These are phyloP conservation scores for Fusarium sp. DNA, from an alignment of 2,329 filamentous ascomycete species.

Conservation along the genomic window DNA sequence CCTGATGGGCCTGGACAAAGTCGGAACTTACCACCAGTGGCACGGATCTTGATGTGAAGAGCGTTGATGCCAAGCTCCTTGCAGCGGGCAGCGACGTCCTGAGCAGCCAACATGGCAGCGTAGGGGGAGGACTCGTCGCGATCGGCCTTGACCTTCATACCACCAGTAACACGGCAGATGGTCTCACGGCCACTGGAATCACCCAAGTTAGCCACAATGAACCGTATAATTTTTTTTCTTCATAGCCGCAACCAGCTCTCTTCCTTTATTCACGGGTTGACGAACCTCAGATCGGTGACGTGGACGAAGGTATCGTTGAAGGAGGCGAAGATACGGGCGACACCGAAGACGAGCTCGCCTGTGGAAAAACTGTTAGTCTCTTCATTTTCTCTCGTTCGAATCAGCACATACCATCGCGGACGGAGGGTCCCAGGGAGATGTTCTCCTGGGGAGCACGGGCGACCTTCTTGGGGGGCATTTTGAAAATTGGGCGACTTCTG, in stretches of 20 bases:
- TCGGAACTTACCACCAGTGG: slow-evolving; percentile 85
- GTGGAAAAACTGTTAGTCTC: slow-evolving; percentile 31
- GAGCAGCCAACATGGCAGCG: slow-evolving; percentile 99
- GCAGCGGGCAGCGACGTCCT: slow-evolving; percentile 93
- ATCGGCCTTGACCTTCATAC: slow-evolving; percentile 99
- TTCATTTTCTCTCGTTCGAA: background rate
- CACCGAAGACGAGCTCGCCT: slow-evolving; percentile 98
- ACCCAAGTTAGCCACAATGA: slow-evolving; percentile 54
- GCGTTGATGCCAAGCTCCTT: slow-evolving; percentile 83
- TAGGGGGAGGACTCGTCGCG: slow-evolving; percentile 99
- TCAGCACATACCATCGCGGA: slow-evolving; percentile 82
- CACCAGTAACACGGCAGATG: slow-evolving; percentile 99
- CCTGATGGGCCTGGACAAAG: background rate
- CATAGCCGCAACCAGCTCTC: slow-evolving; percentile 15
- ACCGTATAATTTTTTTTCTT: slow-evolving; percentile 31
- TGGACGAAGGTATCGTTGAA: slow-evolving; percentile 97
- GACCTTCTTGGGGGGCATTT: slow-evolving; percentile 96
- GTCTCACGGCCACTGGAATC: slow-evolving; percentile 97
- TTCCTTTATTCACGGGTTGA: slow-evolving; percentile 48
- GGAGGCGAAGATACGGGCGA: slow-evolving; percentile 95
- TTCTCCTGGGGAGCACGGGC: slow-evolving; percentile 91
- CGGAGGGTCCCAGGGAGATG: slow-evolving; percentile 96
- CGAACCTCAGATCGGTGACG: slow-evolving; percentile 97
- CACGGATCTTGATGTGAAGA: slow-evolving; percentile 99
- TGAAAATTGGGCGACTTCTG: slow-evolving; percentile 59